These are phyloP conservation scores for Populus hybrid DNA, from an alignment of 441 rosid species.

Conservation along the genomic window DNA sequence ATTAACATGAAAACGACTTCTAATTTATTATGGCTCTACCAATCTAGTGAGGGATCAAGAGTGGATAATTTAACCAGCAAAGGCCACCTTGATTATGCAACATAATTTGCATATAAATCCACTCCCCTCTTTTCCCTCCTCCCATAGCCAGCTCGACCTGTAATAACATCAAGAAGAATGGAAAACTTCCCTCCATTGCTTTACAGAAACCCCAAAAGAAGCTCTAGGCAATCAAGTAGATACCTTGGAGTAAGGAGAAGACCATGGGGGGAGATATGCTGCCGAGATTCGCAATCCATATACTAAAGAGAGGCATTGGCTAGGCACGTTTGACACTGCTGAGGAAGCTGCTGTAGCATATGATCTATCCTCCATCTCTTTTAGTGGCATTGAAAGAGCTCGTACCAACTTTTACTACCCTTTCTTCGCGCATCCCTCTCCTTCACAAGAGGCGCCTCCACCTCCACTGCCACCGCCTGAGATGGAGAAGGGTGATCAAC, in stretches of 20 bases:
- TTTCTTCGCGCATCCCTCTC: slow-evolving; percentile 2
- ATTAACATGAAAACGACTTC: neutral
- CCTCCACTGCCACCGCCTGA: neutral
- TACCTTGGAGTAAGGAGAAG: slow-evolving; percentile 31
- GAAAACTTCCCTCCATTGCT: slow-evolving; percentile 27
- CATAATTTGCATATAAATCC: neutral
- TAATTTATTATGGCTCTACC: neutral
- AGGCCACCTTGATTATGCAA: neutral
- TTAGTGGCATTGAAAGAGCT: slow-evolving; percentile 29
- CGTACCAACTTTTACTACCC: slow-evolving; percentile 32
- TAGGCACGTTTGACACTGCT: too few relatives aligned
- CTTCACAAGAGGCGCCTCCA: neutral
- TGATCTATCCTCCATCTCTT: slow-evolving; percentile 31
- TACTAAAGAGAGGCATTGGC: neutral
- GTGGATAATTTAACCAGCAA: neutral
- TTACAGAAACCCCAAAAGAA: slow-evolving; percentile 26
- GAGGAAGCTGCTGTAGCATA: slow-evolving; percentile 17
- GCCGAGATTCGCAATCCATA: slow-evolving; percentile 28
- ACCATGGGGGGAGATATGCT: slow-evolving; percentile 35
- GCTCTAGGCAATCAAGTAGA: slow-evolving; percentile 27
- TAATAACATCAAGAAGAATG: neutral
- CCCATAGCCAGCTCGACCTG: neutral
- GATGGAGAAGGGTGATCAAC: neutral
- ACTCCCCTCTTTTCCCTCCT: neutral
- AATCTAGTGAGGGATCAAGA: neutral